phyloP scores from a whole-genome alignment of 257 asterid genomes.

The Solanum arcanum region DNA sequence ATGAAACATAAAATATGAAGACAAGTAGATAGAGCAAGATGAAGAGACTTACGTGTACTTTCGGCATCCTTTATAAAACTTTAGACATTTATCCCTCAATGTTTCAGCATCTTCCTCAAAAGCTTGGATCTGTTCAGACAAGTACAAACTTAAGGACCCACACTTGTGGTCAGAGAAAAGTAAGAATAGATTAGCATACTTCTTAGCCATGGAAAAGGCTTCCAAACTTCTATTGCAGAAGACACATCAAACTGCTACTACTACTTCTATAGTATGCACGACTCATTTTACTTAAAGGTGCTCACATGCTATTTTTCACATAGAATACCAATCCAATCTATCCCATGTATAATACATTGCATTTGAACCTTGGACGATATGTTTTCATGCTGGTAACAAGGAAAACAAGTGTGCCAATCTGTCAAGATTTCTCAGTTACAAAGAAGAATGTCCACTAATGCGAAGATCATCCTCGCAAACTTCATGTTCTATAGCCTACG shows the following conservation, averaged over 20 bases:
- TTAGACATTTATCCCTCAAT: conserved; percentile 67
- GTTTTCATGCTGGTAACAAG: background rate
- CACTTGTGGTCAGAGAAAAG: background rate
- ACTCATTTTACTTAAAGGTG: background rate
- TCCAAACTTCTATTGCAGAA: background rate
- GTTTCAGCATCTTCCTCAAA: conserved; percentile 83
- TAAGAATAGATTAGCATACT: background rate
- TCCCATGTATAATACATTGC: background rate
- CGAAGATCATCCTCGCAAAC: background rate
- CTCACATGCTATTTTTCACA: background rate
- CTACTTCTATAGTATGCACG: background rate
- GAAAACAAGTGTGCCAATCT: background rate
- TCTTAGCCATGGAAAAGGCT: background rate
- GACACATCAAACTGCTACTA: background rate
- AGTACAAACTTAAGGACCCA: conserved; percentile 11
- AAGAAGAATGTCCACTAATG: background rate
- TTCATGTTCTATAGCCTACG: background rate
- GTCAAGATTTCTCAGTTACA: background rate
- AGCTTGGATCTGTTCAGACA: conserved; percentile 64
- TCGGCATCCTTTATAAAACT: conserved; percentile 89
- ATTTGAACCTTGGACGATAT: background rate
- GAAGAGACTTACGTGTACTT: conserved; percentile 65
- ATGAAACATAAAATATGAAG: background rate
- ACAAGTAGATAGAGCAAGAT: background rate
- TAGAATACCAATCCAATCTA: background rate